Conservation (phyloP, 495 filamentous ascomycete species). For the Hypoxylon perforatum region DNA sequence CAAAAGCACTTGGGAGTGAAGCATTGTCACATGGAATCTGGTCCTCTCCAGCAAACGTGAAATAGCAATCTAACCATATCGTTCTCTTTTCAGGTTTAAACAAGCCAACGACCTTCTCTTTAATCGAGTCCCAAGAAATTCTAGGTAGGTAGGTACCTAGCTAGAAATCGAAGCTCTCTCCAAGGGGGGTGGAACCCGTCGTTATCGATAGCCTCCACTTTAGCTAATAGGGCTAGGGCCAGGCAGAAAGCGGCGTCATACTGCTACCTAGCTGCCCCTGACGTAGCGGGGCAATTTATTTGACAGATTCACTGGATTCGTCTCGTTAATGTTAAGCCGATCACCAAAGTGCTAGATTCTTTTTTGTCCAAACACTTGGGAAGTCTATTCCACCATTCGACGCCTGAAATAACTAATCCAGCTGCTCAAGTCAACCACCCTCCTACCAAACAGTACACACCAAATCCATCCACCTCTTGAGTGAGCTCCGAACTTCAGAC, state of each 20-base stretch:
- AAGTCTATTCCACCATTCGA: too few species aligned
- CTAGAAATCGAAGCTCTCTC: too few species aligned
- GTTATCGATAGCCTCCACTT: constrained; percentile 12
- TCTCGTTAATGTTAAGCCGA: background rate
- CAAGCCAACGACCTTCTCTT: too few species aligned
- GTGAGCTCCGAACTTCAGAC: background rate
- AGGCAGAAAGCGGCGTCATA: constrained; percentile 32
- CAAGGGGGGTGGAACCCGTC: background rate
- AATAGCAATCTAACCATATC: background rate
- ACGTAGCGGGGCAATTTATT: constrained; percentile 30
- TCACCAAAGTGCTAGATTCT: too few species aligned
- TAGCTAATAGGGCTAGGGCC: constrained; percentile 12
- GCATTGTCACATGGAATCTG: too few species aligned
- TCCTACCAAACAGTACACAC: background rate
- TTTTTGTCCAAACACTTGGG: too few species aligned
- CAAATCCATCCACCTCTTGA: background rate
- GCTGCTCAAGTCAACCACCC: background rate
- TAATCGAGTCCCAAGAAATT: too few species aligned
- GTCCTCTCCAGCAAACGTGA: background rate
- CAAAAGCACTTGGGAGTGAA: background rate
- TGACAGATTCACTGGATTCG: background rate
- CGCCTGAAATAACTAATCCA: too few species aligned
- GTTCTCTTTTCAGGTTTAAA: background rate
- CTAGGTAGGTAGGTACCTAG: too few species aligned
- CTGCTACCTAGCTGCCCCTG: constrained; percentile 32